Evolutionary conservation across 371 early-diverging fungal species (phyloP), one percentile per base, ranked within the genome.

Genomic region (Dichotomocladium elegans): DNA sequence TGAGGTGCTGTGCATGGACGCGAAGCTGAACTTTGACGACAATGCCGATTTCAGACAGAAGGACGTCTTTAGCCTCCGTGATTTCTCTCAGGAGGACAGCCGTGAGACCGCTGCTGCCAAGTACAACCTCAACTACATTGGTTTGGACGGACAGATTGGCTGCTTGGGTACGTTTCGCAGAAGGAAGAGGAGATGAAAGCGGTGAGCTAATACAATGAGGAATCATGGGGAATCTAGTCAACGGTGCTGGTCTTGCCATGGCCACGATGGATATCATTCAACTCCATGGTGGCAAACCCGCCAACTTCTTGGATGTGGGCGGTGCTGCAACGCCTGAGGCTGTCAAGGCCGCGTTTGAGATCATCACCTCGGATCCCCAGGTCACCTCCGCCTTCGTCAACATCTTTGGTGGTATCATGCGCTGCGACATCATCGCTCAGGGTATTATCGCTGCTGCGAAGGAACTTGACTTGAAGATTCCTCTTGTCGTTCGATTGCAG

Each of bases 201-300:
- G 10, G n/a, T 29, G 11, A 10, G n/a, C 82, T 30, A 21, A 15
- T 37, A 37, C 35, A n/a, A 37, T n/a, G n/a, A 9, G 40, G 5
- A 24, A 15, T 11, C 44, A 17, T 15, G 25, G 42, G 15, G 14
- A n/a, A 51, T 33, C 19, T 57, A 78, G 97, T 97, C 63, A 98
- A 98, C 77, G 99, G 99, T 61, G 98, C 99, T 51, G 99, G 99
- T 70, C 86, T 98, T 48, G 99, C 98, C 72, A 98, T 97, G 99
- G 92, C 98, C 50, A 98, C 99, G 53, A 95, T 96, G 98, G 99
- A 98, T 80, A 95, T 98, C 65, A 94, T 97, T 75, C 96, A 96
- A 81, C 85, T 98, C 50, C 86, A 96, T 79, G 99, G 98, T 61
- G 98, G 98, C 42, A 94, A 93, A 68, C 99, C 99, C 14, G 99